Conservation (phyloP, 306 rosid species). For the Ormosia emarginata region DNA sequence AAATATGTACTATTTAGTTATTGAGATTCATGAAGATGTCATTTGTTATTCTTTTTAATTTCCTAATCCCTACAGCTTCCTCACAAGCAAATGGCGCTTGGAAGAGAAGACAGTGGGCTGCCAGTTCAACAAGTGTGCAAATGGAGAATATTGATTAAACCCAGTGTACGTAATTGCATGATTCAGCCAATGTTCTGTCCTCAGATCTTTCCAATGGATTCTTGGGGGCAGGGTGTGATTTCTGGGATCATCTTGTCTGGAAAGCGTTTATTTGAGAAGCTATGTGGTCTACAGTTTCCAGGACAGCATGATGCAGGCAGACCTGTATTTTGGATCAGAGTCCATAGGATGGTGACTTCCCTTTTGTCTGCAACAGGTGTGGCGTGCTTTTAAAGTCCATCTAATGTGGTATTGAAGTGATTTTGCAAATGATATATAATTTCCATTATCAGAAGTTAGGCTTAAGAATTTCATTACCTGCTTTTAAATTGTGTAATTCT, state of each 20-base stretch:
- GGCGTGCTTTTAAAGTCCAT: not conserved
- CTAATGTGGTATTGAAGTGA: not conserved
- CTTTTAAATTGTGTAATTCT: not conserved
- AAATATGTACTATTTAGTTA: slow-evolving; percentile 1
- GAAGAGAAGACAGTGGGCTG: not conserved
- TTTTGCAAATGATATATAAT: not conserved
- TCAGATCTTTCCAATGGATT: not conserved
- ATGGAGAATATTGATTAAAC: not conserved
- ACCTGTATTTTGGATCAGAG: not conserved
- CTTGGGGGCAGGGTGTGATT: slow-evolving; percentile 1
- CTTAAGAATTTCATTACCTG: not conserved
- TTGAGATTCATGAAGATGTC: not conserved
- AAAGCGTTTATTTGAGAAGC: not conserved
- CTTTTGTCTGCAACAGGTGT: not conserved
- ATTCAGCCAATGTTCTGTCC: not conserved
- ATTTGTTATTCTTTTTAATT: not conserved
- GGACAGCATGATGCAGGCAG: slow-evolving; percentile 2
- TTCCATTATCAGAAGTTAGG: not conserved
- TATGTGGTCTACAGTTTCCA: not conserved
- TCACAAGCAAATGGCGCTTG: not conserved
- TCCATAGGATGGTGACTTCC: not conserved
- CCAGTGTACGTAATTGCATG: not conserved
- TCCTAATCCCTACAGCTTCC: slow-evolving; percentile 10
- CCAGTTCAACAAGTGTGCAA: not conserved
- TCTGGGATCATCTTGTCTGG: not conserved